phyloP scores from a whole-genome alignment of 1,139 yeast genomes.

The Saccharomyces hybrid region DNA sequence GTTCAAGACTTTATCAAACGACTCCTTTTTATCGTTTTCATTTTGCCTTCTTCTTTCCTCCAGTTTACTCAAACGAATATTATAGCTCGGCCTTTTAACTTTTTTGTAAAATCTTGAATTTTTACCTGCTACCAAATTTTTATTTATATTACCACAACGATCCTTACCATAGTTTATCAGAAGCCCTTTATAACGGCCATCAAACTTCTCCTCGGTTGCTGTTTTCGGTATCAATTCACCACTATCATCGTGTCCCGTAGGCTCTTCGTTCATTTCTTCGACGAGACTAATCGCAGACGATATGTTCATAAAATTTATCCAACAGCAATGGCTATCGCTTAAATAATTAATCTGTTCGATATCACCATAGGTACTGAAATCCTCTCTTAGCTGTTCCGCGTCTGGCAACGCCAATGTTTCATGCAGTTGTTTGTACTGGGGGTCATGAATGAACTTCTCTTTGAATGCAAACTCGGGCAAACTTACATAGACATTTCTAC shows the following conservation, averaged over 20 bases:
- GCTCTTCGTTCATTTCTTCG: constrained; percentile 42
- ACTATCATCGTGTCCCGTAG: constrained; percentile 8
- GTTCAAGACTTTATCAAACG: constrained; percentile 12
- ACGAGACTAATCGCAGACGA: constrained; percentile 70
- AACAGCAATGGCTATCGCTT: constrained; percentile 70
- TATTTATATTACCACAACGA: constrained; percentile 65
- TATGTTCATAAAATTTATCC: constrained; percentile 70
- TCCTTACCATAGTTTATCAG: constrained; percentile 73
- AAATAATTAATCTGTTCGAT: constrained; percentile 74
- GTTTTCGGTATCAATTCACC: constrained; percentile 30
- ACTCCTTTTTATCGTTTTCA: constrained; percentile 12
- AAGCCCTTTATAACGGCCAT: constrained; percentile 46
- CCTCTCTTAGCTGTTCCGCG: constrained; percentile 52
- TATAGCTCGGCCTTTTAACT: constrained; percentile 27
- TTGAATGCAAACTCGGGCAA: constrained; percentile 39
- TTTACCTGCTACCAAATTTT: constrained; percentile 27
- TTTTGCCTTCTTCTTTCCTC: constrained; percentile 26
- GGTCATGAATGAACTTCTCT: constrained; percentile 28
- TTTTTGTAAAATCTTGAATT: constrained; percentile 39
- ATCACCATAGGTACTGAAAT: constrained; percentile 66
- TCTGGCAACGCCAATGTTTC: constrained; percentile 32
- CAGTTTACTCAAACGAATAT: constrained; percentile 21
- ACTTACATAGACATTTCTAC: constrained; percentile 74
- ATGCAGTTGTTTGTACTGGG: constrained; percentile 23
- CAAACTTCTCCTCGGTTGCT: constrained; percentile 26